phyloP scores from a whole-genome alignment of 2,329 filamentous ascomycete genomes.

The Calcarisporium arbuscula region DNA sequence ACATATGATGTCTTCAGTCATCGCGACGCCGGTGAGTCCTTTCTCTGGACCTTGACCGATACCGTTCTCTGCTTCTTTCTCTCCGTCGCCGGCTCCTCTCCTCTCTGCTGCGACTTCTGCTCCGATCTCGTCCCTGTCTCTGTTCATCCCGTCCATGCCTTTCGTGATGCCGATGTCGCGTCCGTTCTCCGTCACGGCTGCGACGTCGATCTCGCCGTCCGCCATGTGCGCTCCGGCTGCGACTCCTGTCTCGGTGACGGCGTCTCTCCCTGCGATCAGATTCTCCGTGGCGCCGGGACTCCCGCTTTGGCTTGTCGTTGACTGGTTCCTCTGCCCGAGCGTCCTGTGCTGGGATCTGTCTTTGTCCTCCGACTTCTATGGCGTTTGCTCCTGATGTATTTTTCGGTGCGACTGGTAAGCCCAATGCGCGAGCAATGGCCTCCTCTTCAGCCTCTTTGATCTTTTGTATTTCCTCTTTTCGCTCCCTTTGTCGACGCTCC shows the following conservation, averaged over 20 bases:
- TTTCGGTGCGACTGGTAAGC: conserved; percentile 62
- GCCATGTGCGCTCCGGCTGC: conserved; percentile 8
- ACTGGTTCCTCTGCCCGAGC: conserved; percentile 18
- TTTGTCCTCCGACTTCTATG: conserved; percentile 49
- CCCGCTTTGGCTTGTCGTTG: conserved; percentile 21
- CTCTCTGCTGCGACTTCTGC: conserved; percentile 9
- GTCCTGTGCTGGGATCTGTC: conserved; percentile 22
- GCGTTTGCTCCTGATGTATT: conserved; percentile 60
- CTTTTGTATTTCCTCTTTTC: conserved; percentile 69
- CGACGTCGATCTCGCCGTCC: conserved; percentile 4
- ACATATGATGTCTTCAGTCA: no score
- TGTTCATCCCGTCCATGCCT: conserved; percentile 6
- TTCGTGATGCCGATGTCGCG: no score
- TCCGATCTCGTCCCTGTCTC: conserved; percentile 4
- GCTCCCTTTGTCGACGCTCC: conserved; percentile 51
- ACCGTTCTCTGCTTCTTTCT: conserved; percentile 11
- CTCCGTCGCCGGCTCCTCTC: conserved; percentile 6
- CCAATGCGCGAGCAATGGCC: conserved; percentile 76
- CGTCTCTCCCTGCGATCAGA: conserved; percentile 22
- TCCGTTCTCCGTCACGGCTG: no score
- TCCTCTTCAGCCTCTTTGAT: conserved; percentile 93
- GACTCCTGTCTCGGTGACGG: conserved; percentile 13
- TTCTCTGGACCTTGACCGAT: conserved; percentile 15
- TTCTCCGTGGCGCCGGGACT: conserved; percentile 24
- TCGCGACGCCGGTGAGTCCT: conserved; percentile 8